phyloP scores from a whole-genome alignment of 2,329 filamentous ascomycete genomes.

The Hypoxylon sp. region DNA sequence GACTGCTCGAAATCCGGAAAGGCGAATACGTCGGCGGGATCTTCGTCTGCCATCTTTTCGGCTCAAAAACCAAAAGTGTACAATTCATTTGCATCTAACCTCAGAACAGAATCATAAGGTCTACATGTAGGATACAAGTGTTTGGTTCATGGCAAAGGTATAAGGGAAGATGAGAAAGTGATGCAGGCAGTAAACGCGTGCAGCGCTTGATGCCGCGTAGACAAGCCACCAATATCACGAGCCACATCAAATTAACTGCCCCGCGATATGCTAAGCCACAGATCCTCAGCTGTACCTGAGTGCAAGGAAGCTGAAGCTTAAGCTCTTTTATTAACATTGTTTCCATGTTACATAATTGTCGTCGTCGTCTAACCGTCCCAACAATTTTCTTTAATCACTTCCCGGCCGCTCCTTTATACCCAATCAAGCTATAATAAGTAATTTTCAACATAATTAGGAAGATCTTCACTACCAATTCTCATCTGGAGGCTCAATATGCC shows the following conservation, averaged over 20 bases:
- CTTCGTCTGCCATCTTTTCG: constrained; percentile 59
- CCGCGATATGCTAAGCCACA: constrained; percentile 47
- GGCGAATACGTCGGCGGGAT: constrained; percentile 71
- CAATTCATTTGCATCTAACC: constrained; percentile 38
- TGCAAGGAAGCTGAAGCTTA: constrained; percentile 17
- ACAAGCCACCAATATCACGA: constrained; percentile 6
- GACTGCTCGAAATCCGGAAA: constrained; percentile 73
- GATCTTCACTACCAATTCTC: neutral
- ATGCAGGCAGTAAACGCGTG: constrained; percentile 23
- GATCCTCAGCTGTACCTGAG: constrained; percentile 12
- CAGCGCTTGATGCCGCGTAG: constrained; percentile 28
- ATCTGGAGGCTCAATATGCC: constrained; percentile 66
- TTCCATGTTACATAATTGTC: neutral
- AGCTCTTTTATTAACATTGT: constrained; percentile 17
- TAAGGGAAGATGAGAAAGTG: constrained; percentile 6
- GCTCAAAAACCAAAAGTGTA: constrained; percentile 6
- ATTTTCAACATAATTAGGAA: neutral
- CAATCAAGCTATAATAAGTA: neutral
- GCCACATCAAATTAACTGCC: constrained; percentile 37
- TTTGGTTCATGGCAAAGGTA: neutral
- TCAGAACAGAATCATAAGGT: neutral
- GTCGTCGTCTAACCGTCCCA: neutral
- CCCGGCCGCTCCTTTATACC: neutral
- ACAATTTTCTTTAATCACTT: neutral
- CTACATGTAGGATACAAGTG: neutral